Conservation (phyloP, 2,329 filamentous ascomycete species). For the Aspergillus tanneri region DNA sequence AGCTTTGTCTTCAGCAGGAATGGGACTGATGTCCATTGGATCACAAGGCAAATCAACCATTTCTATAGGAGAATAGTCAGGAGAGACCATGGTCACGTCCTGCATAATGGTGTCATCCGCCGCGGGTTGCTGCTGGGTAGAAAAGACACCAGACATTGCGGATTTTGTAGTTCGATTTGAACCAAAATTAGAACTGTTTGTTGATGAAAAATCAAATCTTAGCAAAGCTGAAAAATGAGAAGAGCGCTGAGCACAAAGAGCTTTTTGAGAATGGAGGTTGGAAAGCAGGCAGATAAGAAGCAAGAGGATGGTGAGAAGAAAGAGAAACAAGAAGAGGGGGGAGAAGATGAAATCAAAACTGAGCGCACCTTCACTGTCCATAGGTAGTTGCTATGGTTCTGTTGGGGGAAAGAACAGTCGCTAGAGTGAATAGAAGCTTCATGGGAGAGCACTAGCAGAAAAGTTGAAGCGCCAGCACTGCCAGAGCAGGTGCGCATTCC, state of each 20-base stretch:
- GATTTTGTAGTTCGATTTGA: not conserved
- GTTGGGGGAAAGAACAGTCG: constrained; percentile 12
- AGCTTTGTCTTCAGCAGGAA: not conserved
- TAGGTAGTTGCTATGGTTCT: constrained; percentile 15
- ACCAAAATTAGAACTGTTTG: not conserved
- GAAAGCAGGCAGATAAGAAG: constrained; percentile 4
- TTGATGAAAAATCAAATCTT: not conserved
- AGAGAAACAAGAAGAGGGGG: constrained; percentile 3
- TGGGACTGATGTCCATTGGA: constrained; percentile 21
- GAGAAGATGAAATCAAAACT: constrained; percentile 15
- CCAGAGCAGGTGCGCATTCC: constrained; percentile 1
- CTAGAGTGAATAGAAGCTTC: constrained; percentile 9
- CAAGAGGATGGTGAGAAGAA: constrained; percentile 8
- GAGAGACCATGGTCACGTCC: constrained; percentile 12
- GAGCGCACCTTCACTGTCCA: constrained; percentile 14
- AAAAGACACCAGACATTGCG: constrained; percentile 15
- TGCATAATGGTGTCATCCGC: constrained; percentile 15
- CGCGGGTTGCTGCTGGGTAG: constrained; percentile 3
- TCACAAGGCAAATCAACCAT: constrained; percentile 5
- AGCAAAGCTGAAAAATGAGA: not conserved
- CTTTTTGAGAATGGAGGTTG: not conserved
- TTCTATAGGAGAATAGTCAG: constrained; percentile 1
- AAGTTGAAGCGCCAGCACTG: not conserved
- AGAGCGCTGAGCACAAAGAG: not conserved
- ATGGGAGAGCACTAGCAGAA: constrained; percentile 7